phyloP scores from a whole-genome alignment of 305 asterid species.

The Striga hermonthica region DNA sequence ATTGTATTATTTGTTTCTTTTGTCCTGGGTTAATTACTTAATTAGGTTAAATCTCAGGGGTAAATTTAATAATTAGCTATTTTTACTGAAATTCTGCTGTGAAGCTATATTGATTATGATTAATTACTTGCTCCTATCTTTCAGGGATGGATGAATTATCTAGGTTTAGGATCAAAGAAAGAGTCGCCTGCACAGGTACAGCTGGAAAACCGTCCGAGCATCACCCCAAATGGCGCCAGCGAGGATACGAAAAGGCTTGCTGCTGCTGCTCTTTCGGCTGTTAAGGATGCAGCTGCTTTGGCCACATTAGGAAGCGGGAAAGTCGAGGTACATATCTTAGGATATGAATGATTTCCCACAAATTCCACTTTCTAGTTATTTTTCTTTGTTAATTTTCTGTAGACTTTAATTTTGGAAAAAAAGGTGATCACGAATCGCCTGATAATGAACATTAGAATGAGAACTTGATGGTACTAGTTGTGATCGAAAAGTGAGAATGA shows the following conservation, averaged over 20 bases:
- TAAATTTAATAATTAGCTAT: background rate
- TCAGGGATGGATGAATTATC: constrained; percentile 78
- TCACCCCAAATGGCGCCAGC: constrained; percentile 38
- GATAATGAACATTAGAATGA: background rate
- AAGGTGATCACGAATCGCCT: background rate
- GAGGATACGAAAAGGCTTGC: constrained; percentile 76
- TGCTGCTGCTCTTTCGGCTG: constrained; percentile 92
- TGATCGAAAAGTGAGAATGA: background rate
- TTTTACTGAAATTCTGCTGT: constrained; percentile 18
- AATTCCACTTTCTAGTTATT: no score
- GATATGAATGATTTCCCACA: no score
- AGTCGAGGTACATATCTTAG: constrained; percentile 55
- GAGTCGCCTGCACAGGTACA: constrained; percentile 39
- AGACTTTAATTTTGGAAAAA: background rate
- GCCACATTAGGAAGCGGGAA: constrained; percentile 67
- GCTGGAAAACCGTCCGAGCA: constrained; percentile 35
- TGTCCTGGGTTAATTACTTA: background rate
- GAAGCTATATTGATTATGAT: constrained; percentile 31
- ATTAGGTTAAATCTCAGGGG: background rate
- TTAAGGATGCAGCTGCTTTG: constrained; percentile 62
- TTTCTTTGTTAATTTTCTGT: no score
- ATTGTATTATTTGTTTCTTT: background rate
- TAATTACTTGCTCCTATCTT: constrained; percentile 23
- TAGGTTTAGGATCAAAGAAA: constrained; percentile 71
- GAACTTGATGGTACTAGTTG: background rate